phyloP scores from a whole-genome alignment of 2,329 filamentous ascomycete genomes.

The Coniella vitis region DNA sequence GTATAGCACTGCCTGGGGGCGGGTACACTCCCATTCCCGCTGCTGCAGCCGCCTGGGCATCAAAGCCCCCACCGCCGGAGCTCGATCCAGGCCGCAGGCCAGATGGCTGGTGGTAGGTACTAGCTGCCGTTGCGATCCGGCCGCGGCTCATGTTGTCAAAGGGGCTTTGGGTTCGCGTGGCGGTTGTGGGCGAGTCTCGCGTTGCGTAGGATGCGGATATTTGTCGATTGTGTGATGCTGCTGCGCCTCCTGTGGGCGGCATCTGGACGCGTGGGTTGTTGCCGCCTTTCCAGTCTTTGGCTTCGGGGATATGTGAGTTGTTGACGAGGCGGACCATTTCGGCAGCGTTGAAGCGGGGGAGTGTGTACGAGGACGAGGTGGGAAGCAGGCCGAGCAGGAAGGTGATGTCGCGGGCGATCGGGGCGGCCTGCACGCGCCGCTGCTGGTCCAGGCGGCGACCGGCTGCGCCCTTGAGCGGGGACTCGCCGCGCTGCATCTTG shows the following conservation, averaged over 20 bases:
- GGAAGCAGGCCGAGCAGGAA: slow-evolving; percentile 69
- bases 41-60: too few species aligned
- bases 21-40: neutral
- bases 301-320: slow-evolving; percentile 59
- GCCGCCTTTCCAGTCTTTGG: slow-evolving; percentile 44
- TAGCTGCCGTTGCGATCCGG: slow-evolving; percentile 32
- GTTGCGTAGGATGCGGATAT: slow-evolving; percentile 10
- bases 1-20: slow-evolving; percentile 8
- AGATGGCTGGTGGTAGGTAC: slow-evolving; percentile 46
- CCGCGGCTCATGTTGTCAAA: slow-evolving; percentile 31
- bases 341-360: slow-evolving; percentile 61
- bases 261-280: slow-evolving; percentile 21
- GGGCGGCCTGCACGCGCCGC: slow-evolving; percentile 54
- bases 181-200: slow-evolving; percentile 20
- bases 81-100: slow-evolving; percentile 43
- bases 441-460: slow-evolving; percentile 79
- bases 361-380: slow-evolving; percentile 63
- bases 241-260: slow-evolving; percentile 18
- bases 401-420: slow-evolving; percentile 64
- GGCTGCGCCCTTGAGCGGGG: slow-evolving; percentile 85
- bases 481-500: slow-evolving; percentile 83
- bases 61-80: slow-evolving; percentile 25
- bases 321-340: slow-evolving; percentile 69
- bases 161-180: slow-evolving; percentile 38
- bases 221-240: slow-evolving; percentile 19